phyloP scores from a whole-genome alignment of 2,329 filamentous ascomycete genomes.

The Lasiodiplodia theobromae region DNA sequence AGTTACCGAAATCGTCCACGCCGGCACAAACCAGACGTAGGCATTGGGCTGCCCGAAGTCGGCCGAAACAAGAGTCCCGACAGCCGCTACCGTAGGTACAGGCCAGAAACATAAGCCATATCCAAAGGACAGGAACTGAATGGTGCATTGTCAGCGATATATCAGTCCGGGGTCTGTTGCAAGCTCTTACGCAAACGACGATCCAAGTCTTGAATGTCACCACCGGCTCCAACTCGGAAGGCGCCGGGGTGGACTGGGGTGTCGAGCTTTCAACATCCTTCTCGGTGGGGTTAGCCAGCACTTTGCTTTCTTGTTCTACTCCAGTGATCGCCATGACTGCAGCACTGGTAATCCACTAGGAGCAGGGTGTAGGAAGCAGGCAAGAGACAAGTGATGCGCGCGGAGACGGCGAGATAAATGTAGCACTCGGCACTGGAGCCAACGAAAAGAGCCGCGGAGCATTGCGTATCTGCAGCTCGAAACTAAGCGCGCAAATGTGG shows the following conservation, averaged over 20 bases:
- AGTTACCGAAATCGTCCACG: constrained; percentile 35
- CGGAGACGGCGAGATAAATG: constrained; percentile 1
- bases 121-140: constrained; percentile 37
- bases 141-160: too few relatives aligned
- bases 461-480: not conserved
- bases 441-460: not conserved
- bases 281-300: not conserved
- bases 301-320: not conserved
- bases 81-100: constrained; percentile 39
- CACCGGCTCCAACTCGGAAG: constrained; percentile 11
- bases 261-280: constrained; percentile 13
- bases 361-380: not conserved
- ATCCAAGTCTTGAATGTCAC: constrained; percentile 25
- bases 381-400: not conserved
- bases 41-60: constrained; percentile 16
- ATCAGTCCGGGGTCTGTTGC: not conserved
- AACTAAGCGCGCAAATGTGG: not conserved
- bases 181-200: not conserved
- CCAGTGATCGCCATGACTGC: not conserved
- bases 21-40: constrained; percentile 37
- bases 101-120: constrained; percentile 42
- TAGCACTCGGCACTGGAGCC: not conserved
- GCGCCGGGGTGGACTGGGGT: not conserved
- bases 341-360: not conserved
- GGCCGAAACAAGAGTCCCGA: constrained; percentile 31